Evolutionary conservation across 371 early-diverging fungal species (phyloP), one percentile per base, ranked within the genome.

Genomic region (Mucor circinelloides): DNA sequence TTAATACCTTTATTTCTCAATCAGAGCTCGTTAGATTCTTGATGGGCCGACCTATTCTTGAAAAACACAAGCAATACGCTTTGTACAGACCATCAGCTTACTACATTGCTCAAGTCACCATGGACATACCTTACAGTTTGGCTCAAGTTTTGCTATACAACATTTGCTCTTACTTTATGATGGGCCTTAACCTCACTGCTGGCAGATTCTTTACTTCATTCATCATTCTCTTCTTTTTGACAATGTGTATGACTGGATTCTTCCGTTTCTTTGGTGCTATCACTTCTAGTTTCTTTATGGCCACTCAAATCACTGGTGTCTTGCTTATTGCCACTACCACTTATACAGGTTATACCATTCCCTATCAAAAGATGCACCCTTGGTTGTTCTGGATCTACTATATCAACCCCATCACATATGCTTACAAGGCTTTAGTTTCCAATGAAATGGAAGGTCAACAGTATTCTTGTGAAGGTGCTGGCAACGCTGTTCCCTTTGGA

Each of bases 371-470:
- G 6, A 91, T 93, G 91, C 85, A 90, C 60, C 87, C 85, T 30
- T 90, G 90, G 87, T 81, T 92, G 58, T 80, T 72, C 50, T 91
- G 91, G 92, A 84, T 92, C 40, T 88, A 86, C 63, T 93, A 88
- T 83, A 86, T 91, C 60, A 89, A 89, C 44, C 91, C 94, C 4
- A 74, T 92, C 15, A 83, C 90, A 0, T 93, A 91, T 65, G 90
- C 83, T 0, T 87, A 88, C 76, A 85, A 89, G 68, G 88, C 91
- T 3, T 77, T 94, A 27, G 67, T 92, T 21, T 78, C 84, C 21
- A 92, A 92, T 70, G 94, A 94, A 75, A 91, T 90, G 87, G 66
- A 73, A 5, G 86, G 87, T n/a, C 75, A 87, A 32, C 12, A 50
- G 3, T 86, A 89, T 42, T 77, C 80, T n/a, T 91, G 92, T 60